Base-by-base conservation (phyloP, 192 early-diverging fungal species). In the Backusella sp. region DNA sequence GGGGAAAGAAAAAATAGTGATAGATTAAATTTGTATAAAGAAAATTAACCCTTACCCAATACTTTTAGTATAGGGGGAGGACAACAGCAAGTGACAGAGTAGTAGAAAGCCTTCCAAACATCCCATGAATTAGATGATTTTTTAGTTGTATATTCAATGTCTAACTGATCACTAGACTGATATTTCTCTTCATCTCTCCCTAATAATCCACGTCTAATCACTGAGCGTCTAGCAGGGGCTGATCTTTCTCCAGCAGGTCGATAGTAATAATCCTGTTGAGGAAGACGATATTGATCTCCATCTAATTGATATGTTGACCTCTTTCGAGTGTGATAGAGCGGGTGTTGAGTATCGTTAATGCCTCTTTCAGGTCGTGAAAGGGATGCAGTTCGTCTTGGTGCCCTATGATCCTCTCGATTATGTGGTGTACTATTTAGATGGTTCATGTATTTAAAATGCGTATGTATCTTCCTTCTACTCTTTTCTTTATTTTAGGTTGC, bases 311-410 rank as follows among this genome's bases (percentile, higher is more conserved):
- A 59, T 12, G 32, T 41, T 41, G 59, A 68, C 35, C 68, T 70
- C 68, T 65, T 41, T 12, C 67, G 73, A 30, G 83, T 82, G 70
- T 83, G 77, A 73, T 87, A 87, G 62, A 84, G 83, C 3, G 84
- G 86, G 32, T 87, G 86, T 62, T 82, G 86, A 23, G 77, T 41
- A 69, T 87, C 84, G 23, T 85, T 79, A 28, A 80, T 80, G 30
- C 85, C 88, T 37, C 89, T 81, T 73, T 89, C 90, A 8, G 92
- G 90, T 14, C 90, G 84, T n/a, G 89, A 83, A n/a, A 92, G 87
- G 46, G 91, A 92, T 68, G 86, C 87, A 79, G 85, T 83, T 23
- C 92, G 83, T 71, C 30, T 56, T 30, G 69, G 76, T 32, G 42
- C 37, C 19, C 34, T 28, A 11, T 36, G 8, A 21, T 35, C 19